phyloP scores from a whole-genome alignment of 1,139 yeast genomes.

The Tardiomyces digboiensis region DNA sequence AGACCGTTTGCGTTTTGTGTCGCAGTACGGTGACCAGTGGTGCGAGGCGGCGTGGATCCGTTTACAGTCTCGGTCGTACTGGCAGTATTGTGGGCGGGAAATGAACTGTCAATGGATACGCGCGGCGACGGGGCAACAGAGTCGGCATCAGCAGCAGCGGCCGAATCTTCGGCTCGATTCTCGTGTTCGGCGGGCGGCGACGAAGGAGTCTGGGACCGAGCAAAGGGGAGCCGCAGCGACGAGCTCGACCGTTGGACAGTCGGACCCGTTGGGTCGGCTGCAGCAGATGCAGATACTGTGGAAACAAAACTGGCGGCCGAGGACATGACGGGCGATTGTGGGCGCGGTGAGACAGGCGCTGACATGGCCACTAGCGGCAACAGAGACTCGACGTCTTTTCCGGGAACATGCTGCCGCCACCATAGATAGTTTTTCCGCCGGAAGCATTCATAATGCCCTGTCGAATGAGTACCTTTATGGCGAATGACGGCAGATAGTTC shows the following conservation, averaged over 20 bases:
- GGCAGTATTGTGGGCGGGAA: too few relatives aligned
- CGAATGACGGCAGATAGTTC: conserved; percentile 62
- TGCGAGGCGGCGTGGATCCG: too few relatives aligned
- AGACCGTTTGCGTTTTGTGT: too few relatives aligned
- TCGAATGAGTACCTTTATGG: conserved; percentile 82
- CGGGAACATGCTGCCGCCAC: conserved; percentile 12
- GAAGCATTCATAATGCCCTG: conserved; percentile 59
- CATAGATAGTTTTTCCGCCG: conserved; percentile 22
- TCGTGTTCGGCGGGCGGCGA: too few relatives aligned
- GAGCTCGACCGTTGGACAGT: neutral
- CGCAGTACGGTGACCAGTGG: too few relatives aligned
- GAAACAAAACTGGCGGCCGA: neutral
- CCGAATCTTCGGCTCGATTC: too few relatives aligned
- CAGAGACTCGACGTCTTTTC: neutral
- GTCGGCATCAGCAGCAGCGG: too few relatives aligned
- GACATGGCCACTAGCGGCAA: neutral
- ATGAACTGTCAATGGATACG: too few relatives aligned
- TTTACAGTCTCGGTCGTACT: too few relatives aligned
- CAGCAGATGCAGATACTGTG: neutral
- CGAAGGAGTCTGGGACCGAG: too few relatives aligned
- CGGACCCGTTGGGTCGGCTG: too few relatives aligned
- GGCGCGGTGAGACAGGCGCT: neutral
- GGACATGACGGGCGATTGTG: neutral
- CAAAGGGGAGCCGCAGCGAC: neutral
- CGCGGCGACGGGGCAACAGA: too few relatives aligned